Evolutionary conservation across 2,329 filamentous ascomycete species (phyloP), one percentile per base, ranked within the genome.

Genomic region (Achaetomium macrosporum): DNA sequence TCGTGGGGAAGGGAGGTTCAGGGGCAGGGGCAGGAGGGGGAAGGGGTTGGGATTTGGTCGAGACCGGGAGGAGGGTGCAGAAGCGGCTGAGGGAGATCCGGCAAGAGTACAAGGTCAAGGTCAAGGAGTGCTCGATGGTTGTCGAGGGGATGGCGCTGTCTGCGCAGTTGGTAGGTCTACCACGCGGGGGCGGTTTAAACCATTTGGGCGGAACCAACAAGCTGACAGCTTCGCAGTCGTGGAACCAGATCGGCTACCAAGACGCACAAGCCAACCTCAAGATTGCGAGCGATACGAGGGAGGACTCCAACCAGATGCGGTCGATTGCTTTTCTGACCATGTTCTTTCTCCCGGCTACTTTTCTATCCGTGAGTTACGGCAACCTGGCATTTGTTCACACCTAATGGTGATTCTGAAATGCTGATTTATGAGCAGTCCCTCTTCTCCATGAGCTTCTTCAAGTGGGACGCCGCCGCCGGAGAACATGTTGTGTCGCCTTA

Each of bases 331-430:
- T 70, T 2, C 61, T 73, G 50, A 72, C 69, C 36, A 69, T 72
- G 58, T 54, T 67, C 2, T 73, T 73, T 54, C 65, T 72, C 2
- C 71, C 71, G 2, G 69, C 66, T 0, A 71, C 69, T 12, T 73
- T 72, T 55, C 64, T 72, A 55, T 67, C 71, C 11, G 58, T 57
- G 17, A 45, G 56, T 41, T n/a, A n/a, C n/a, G n/a, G n/a, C n/a
- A n/a, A n/a, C n/a, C n/a, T n/a, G 5, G 11, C 12, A 10, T 31
- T 5, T 36, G 6, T 25, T 5, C 2, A 29, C n/a, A n/a, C n/a
- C n/a, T n/a, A n/a, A n/a, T 15, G 33, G n/a, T 5, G 33, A 15
- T 15, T 12, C 30, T 7, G 8, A 15, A 36, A 20, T n/a, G n/a
- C 42, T 40, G 19, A 29, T n/a, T 16, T 12, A 13, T 15, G 15